Evolutionary conservation across 352 stramenopile species (phyloP).

Genomic region (Nothophytophthora sp.): DNA sequence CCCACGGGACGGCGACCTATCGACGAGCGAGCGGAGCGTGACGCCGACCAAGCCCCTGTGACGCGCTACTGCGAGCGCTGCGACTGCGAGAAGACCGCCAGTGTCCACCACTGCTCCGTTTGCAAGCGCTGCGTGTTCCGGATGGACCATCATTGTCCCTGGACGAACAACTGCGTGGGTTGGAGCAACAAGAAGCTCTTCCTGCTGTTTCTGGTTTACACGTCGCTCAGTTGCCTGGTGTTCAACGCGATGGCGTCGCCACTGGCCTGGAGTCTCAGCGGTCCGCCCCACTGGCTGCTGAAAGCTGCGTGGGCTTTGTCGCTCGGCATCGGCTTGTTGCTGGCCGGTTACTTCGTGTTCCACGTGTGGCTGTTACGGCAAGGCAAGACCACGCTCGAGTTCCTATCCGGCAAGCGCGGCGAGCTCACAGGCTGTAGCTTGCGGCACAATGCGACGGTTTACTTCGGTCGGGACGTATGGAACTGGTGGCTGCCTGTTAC

Average conservation of each 20-base stretch:
- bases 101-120: constrained; percentile 80
- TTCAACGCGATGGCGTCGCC: constrained; percentile 49
- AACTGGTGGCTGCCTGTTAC: constrained; percentile 62
- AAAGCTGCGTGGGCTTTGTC: constrained; percentile 53
- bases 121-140: constrained; percentile 75
- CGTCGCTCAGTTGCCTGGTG: constrained; percentile 57
- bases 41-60: constrained; percentile 10
- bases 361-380: constrained; percentile 68
- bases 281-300: constrained; percentile 25
- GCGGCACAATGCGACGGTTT: constrained; percentile 52
- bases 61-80: constrained; percentile 81
- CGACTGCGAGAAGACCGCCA: constrained; percentile 53
- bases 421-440: constrained; percentile 53
- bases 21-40: constrained; percentile 1
- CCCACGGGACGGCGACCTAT: constrained; percentile 16
- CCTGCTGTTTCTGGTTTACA: constrained; percentile 80
- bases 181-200: constrained; percentile 88
- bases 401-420: constrained; percentile 47
- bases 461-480: constrained; percentile 60
- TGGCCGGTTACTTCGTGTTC: constrained; percentile 74
- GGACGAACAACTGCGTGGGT: constrained; percentile 86
- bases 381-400: constrained; percentile 82
- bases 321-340: constrained; percentile 49
- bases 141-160: constrained; percentile 90
- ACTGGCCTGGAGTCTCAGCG: constrained; percentile 22